Percentiles rank a stretch among this genome's conserved stretches.
These are phyloP conservation scores for Venturia carpophila DNA, from an alignment of 2,329 filamentous ascomycete species.

Conservation along the genomic window DNA sequence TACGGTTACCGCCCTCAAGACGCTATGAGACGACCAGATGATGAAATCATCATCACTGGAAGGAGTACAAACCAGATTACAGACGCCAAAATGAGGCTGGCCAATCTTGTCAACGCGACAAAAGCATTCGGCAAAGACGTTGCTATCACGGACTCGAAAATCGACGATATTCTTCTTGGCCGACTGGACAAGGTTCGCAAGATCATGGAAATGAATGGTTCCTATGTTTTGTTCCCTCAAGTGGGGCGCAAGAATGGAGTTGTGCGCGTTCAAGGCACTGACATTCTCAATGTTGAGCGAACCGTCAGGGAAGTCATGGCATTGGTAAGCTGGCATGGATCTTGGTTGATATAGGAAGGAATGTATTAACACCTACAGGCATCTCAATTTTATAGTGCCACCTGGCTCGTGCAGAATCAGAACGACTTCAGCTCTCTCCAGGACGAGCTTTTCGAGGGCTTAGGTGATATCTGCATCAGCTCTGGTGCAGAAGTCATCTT, in stretches of 20 bases:
- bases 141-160: conserved; percentile 79
- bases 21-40: conserved; percentile 71
- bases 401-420: conserved; percentile 54
- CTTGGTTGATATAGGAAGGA: conserved; percentile 20
- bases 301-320: conserved; percentile 95
- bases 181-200: conserved; percentile 94
- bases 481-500: conserved; percentile 93
- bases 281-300: conserved; percentile 88
- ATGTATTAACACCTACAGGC: conserved; percentile 47
- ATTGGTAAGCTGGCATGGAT: conserved; percentile 51
- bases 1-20: conserved; percentile 83
- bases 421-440: conserved; percentile 15
- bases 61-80: conserved; percentile 77
- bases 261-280: conserved; percentile 84
- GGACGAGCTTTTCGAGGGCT: conserved; percentile 73
- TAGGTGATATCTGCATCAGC: conserved; percentile 92
- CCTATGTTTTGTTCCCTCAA: conserved; percentile 85
- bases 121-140: conserved; percentile 82
- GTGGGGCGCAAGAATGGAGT: conserved; percentile 77
- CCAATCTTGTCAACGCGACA: conserved; percentile 71
- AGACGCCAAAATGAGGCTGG: conserved; percentile 82
- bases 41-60: conserved; percentile 92
- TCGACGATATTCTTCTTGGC: conserved; percentile 85
- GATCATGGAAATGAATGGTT: conserved; percentile 94
- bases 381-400: conserved; percentile 94